These are phyloP conservation scores for Fusarium transvaalense DNA, from an alignment of 2,329 filamentous ascomycete species.

Conservation along the genomic window DNA sequence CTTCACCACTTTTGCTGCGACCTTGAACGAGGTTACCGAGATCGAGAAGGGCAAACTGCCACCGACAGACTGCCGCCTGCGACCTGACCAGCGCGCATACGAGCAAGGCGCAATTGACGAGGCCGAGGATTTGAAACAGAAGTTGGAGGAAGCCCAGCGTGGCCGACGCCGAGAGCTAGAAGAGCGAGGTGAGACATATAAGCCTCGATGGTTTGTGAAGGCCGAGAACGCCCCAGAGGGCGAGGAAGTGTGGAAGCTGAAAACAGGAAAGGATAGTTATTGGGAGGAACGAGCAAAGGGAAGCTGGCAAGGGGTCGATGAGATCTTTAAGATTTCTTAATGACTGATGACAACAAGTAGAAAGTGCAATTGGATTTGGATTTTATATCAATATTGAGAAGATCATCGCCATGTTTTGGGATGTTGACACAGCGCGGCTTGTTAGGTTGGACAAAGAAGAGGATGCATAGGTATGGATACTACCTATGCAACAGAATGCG, in stretches of 20 bases:
- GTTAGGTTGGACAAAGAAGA: neutral
- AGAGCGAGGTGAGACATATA: conserved; percentile 76
- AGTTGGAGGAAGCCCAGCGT: conserved; percentile 88
- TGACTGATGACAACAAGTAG: conserved; percentile 37
- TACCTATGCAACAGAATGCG: conserved; percentile 3
- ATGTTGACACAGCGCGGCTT: neutral
- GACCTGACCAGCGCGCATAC: conserved; percentile 88
- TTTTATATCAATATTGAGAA: conserved; percentile 20
- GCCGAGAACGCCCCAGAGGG: conserved; percentile 69
- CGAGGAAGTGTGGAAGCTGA: conserved; percentile 81
- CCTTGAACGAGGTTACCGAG: conserved; percentile 86
- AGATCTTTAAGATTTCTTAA: conserved; percentile 59
- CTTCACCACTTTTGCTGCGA: conserved; percentile 86
- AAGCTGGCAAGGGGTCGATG: conserved; percentile 70
- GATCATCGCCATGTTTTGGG: neutral
- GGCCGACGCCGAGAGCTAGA: conserved; percentile 80
- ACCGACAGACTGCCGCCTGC: conserved; percentile 83
- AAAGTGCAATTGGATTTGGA: conserved; percentile 27
- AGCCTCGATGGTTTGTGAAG: conserved; percentile 86
- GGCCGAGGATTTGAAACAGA: conserved; percentile 85
- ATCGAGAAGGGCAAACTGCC: conserved; percentile 82
- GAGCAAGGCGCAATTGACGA: conserved; percentile 86
- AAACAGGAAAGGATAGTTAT: conserved; percentile 86
- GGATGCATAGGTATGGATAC: neutral
- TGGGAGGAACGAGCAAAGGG: conserved; percentile 86